A percentile compares a stretch with the other conserved stretches of the same genome.
Conservation (phyloP, 2,329 filamentous ascomycete species). For the Beauveria bassiana region DNA sequence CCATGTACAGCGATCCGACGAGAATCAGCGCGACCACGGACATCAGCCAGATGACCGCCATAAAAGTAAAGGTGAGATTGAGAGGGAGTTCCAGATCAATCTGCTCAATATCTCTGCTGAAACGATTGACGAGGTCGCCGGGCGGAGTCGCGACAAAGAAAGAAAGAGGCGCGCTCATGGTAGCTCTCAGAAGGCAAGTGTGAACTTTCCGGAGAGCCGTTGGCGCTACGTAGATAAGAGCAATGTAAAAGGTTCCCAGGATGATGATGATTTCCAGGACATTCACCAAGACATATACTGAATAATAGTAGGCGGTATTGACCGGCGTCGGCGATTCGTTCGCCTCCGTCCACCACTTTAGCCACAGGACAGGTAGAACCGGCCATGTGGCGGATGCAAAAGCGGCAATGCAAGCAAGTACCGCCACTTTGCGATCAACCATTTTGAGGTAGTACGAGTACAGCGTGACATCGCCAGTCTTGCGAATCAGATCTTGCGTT, state of each 20-base stretch:
- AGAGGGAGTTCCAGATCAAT: slow-evolving; percentile 29
- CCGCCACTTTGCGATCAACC: background rate
- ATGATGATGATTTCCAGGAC: slow-evolving; percentile 11
- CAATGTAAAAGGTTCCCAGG: slow-evolving; percentile 10
- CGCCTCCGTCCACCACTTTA: slow-evolving; percentile 20
- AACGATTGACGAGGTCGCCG: slow-evolving; percentile 29
- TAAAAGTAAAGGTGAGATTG: slow-evolving; percentile 19
- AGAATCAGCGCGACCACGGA: slow-evolving; percentile 33
- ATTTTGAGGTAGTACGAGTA: slow-evolving; percentile 15
- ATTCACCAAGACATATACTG: slow-evolving; percentile 14
- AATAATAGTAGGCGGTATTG: slow-evolving; percentile 15
- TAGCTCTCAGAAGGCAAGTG: slow-evolving; percentile 18
- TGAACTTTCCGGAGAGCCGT: slow-evolving; percentile 16
- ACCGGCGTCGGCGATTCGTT: slow-evolving; percentile 14
- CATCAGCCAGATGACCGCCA: slow-evolving; percentile 16
- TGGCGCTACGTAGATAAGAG: slow-evolving; percentile 20
- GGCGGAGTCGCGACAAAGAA: slow-evolving; percentile 29
- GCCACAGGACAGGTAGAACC: slow-evolving; percentile 14
- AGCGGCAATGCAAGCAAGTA: background rate
- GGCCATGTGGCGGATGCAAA: background rate
- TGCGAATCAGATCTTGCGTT: slow-evolving; percentile 2
- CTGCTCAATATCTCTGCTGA: slow-evolving; percentile 32
- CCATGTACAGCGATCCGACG: slow-evolving; percentile 36
- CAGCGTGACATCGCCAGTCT: slow-evolving; percentile 13
- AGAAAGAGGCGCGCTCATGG: slow-evolving; percentile 24